Percentiles rank a stretch among this genome's conserved stretches.
Evolutionary conservation across 202 grass and related monocot species (phyloP).

Genomic region (Elaeis oleifera): DNA sequence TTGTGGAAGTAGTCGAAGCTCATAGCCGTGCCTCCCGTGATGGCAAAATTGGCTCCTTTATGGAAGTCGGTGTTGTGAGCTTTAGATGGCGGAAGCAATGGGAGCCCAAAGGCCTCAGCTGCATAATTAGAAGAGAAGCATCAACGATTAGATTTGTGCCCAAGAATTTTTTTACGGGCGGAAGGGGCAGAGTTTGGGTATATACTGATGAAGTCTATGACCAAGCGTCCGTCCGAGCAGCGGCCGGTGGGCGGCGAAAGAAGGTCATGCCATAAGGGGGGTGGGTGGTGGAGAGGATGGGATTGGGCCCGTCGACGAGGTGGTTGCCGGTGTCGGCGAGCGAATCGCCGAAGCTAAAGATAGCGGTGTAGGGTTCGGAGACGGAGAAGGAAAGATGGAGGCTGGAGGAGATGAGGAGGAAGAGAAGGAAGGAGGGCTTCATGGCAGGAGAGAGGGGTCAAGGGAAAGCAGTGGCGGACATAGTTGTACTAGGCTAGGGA

Average conservation of each 20-base stretch:
- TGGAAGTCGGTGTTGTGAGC: neutral
- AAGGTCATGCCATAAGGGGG: conserved; percentile 85
- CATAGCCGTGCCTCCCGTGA: conserved; percentile 58
- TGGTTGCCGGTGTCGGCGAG: conserved; percentile 79
- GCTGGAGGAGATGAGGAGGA: conserved; percentile 7
- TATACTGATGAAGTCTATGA: conserved; percentile 84
- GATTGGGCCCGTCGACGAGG: conserved; percentile 33
- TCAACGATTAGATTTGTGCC: neutral
- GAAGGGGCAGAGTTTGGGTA: neutral
- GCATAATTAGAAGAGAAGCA: conserved; percentile 1
- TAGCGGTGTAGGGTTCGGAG: conserved; percentile 41
- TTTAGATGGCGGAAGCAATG: conserved; percentile 48
- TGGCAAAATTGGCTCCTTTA: conserved; percentile 44
- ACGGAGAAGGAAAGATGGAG: conserved; percentile 5
- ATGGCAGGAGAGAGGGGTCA: neutral
- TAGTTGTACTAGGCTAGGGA: no score
- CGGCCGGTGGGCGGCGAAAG: conserved; percentile 69
- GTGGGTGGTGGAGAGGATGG: conserved; percentile 43
- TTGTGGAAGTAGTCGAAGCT: conserved; percentile 58
- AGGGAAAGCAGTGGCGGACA: no score
- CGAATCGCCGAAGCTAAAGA: conserved; percentile 96
- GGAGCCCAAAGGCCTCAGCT: conserved; percentile 57
- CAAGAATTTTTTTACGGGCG: neutral
- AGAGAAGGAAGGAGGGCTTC: neutral
- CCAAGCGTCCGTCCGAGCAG: conserved; percentile 92